A percentile compares a stretch with the other conserved stretches of the same genome.
Evolutionary conservation across 2,329 filamentous ascomycete genomes (phyloP).

Genomic region (Stemphylium vesicarium): DNA sequence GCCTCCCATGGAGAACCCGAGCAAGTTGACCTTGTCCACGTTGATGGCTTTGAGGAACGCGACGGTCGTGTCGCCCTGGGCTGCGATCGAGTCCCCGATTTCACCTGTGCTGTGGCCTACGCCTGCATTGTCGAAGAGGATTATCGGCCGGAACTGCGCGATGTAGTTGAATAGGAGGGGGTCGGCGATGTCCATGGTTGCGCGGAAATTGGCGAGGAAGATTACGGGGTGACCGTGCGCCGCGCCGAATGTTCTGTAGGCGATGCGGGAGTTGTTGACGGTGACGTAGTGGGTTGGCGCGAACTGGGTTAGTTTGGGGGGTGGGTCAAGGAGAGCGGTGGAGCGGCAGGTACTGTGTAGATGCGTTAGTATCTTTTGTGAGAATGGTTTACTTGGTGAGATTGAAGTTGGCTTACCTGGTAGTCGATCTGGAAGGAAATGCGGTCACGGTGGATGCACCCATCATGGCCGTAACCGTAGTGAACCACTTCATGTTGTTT

Average conservation of each 20-base stretch:
- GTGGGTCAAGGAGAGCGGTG: too few species aligned
- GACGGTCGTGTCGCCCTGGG: constrained; percentile 40
- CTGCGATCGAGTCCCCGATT: constrained; percentile 50
- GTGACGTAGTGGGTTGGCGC: constrained; percentile 12
- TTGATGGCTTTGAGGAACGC: constrained; percentile 37
- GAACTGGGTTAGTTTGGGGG: constrained; percentile 6
- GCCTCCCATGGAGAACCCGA: constrained; percentile 61
- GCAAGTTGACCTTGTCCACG: constrained; percentile 51
- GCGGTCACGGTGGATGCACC: too few species aligned
- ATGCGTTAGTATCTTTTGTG: too few species aligned
- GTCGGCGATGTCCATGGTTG: constrained; percentile 33
- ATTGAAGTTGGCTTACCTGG: too few species aligned
- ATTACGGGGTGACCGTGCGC: constrained; percentile 20
- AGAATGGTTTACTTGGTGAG: too few species aligned
- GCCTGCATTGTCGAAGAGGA: constrained; percentile 58
- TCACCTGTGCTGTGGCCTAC: constrained; percentile 55
- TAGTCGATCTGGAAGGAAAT: too few species aligned
- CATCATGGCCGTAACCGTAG: too few species aligned
- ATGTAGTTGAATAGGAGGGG: constrained; percentile 53
- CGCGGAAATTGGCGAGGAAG: constrained; percentile 30
- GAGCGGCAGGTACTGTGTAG: too few species aligned
- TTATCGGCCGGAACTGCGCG: constrained; percentile 50
- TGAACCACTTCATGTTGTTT: too few species aligned
- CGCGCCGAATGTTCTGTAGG: constrained; percentile 27
- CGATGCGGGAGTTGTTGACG: constrained; percentile 20